Evolutionary conservation across 345 rosid genomes (phyloP), one percentile per base, ranked within the genome.

Genomic region (Cochlearia excelsa): DNA sequence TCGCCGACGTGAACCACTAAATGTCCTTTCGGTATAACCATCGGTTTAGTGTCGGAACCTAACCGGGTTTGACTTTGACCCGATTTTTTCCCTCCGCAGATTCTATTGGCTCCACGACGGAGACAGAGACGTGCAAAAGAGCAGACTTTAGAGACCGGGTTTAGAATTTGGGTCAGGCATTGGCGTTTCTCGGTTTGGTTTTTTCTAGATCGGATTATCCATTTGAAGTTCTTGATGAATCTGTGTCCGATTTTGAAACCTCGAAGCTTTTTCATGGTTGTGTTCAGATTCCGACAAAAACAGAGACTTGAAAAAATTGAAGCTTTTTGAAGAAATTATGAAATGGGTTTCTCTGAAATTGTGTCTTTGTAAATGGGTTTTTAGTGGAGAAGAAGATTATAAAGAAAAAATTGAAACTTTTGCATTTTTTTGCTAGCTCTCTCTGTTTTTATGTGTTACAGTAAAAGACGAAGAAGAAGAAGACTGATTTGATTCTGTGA

Each of bases 1-100:
- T 78, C 81, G 0, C 76, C 76, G 4, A 88, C 84, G 74, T 84
- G 86, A n/a, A 92, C 89, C 9, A 83, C 87, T 67, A 86, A 71
- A 65, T 86, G 87, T 0, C 97, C 98, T 54, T 76, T 84, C 4
- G 97, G 98, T 3, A 80, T 76, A 55, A 44, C 70, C 57, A 23
- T 57, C 27, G 58, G 65, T 11, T 51, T 65, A 35, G 37, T 53
- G 0, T 43, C 73, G 37, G 52, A 59, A 40, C 87, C 89, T 50
- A 88, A 4, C 48, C 63, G 80, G 70, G 77, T 64, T 38, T 46
- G 67, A 47, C 66, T 64, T 37, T 46, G 66, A 47, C 66, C 82
- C 65, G 70, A 40, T 57, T 59, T 77, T 54, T 42, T 54, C 6
- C 70, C 66, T 30, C 52, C 52, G 16, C 75, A 63, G 4, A 67